Evolutionary conservation across 1,139 yeast species (phyloP).

Genomic region (Nakaseomyces nivariensis): DNA sequence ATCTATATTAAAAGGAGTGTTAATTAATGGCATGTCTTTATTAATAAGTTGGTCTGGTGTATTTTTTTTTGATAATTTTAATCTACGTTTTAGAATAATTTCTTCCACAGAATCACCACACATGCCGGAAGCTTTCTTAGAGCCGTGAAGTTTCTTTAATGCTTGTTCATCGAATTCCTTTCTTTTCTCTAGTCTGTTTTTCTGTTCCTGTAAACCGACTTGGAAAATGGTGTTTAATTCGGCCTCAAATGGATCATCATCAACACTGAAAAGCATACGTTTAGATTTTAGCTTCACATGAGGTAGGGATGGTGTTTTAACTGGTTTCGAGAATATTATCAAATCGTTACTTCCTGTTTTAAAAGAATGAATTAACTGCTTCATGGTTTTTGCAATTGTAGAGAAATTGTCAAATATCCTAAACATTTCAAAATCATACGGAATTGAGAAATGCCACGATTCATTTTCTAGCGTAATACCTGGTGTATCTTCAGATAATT

Average conservation of each 20-base stretch:
- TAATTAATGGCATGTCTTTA: conserved; percentile 7
- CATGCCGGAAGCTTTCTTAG: conserved; percentile 3
- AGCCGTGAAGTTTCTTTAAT: conserved; percentile 14
- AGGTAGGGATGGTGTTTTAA: conserved; percentile 39
- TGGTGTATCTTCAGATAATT: conserved; percentile 37
- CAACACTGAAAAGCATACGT: conserved; percentile 42
- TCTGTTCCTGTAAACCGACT: conserved; percentile 65
- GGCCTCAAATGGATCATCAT: conserved; percentile 86
- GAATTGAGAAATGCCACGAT: conserved; percentile 33
- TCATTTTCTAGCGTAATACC: conserved; percentile 31
- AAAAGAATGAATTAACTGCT: conserved; percentile 43
- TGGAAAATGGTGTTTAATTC: conserved; percentile 68
- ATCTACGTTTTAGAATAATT: conserved; percentile 4
- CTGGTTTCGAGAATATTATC: conserved; percentile 32
- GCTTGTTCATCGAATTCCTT: conserved; percentile 39
- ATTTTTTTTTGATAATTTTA: conserved; percentile 5
- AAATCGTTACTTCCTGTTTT: conserved; percentile 32
- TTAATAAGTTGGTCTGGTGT: conserved; percentile 2
- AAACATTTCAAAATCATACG: conserved; percentile 47
- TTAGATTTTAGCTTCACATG: conserved; percentile 38
- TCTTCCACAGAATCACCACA: conserved; percentile 7
- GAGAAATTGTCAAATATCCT: conserved; percentile 53
- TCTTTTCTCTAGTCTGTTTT: conserved; percentile 49
- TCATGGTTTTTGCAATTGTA: conserved; percentile 42
- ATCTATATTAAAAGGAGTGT: conserved; percentile 9